Evolutionary conservation across 192 early-diverging fungal genomes (phyloP), one percentile per base, ranked within the genome.

Genomic region (Gonapodya sp.): DNA sequence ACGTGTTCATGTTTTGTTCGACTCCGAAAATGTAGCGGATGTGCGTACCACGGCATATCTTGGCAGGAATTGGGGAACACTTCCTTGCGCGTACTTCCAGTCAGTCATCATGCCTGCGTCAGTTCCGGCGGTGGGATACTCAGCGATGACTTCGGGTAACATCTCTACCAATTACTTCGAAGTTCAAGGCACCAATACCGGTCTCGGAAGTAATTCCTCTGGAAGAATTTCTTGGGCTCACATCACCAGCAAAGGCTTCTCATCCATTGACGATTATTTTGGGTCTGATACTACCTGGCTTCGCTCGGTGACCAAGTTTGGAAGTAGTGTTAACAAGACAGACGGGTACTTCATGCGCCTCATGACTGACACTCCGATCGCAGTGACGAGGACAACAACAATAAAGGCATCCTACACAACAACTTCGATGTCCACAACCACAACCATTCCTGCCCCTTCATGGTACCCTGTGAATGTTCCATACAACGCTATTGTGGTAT

Each of bases 401-500:
- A 24, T 64, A 64, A 64, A 24, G 8, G 8, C 8, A 64, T 16
- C 46, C 8, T 16, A 16, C 46, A 64, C 8, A 8, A 64, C 46
- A 24, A 16, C 46, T 8, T 24, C 46, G 24, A 64, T 64, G 8
- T 16, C 46, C 8, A 64, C 46, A 8, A 64, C 46, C 46, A 64
- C 46, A 8, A 64, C 46, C 8, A 64, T 64, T 64, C 8, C 46
- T 64, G 46, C 46, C 24, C 46, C 46, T 16, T 64, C 46, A 16
- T 64, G 46, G 46, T 64, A 16, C 46, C 46, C 46, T 24, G 24
- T 16, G 24, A 24, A 24, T 64, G 46, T 64, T 64, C 46, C 46
- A 64, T 64, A 64, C 46, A 64, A 79, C 36, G 79, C 36, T 1
- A 73, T 79, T 79, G 31, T 79, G 33, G 79, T 79, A 33, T 36